phyloP scores from a whole-genome alignment of 768 basidiomycete genomes.

The Tylopilus cervinicoccineus region DNA sequence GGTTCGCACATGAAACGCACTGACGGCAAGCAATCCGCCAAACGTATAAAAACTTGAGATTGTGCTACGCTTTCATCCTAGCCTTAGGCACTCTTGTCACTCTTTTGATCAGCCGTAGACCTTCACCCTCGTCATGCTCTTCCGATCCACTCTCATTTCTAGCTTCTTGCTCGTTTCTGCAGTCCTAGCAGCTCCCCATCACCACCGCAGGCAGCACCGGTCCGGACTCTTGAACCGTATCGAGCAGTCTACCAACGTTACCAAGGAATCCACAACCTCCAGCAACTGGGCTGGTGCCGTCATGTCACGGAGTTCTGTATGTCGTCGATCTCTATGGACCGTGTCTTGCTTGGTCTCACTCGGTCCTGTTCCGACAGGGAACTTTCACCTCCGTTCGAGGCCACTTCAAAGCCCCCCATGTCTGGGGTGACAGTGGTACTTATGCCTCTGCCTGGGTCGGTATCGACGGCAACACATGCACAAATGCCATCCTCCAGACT shows the following conservation, averaged over 20 bases:
- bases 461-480: conserved; percentile 6
- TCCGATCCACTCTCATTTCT: not conserved
- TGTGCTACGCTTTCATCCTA: not conserved
- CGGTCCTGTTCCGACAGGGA: not conserved
- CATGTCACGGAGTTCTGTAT: not conserved
- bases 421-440: not conserved
- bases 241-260: not conserved
- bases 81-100: not conserved
- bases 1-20: no score
- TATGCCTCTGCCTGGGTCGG: not conserved
- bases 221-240: not conserved
- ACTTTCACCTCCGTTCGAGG: conserved; percentile 1
- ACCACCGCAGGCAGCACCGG: not conserved
- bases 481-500: not conserved
- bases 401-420: not conserved
- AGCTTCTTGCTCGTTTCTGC: not conserved
- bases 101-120: not conserved
- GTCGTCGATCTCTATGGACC: not conserved
- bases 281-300: not conserved
- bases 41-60: not conserved
- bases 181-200: not conserved
- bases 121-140: not conserved
- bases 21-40: no score
- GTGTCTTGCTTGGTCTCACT: not conserved
- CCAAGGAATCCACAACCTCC: no score